Conservation (phyloP, 495 filamentous ascomycete genomes). For the Penicillium turbatum region DNA sequence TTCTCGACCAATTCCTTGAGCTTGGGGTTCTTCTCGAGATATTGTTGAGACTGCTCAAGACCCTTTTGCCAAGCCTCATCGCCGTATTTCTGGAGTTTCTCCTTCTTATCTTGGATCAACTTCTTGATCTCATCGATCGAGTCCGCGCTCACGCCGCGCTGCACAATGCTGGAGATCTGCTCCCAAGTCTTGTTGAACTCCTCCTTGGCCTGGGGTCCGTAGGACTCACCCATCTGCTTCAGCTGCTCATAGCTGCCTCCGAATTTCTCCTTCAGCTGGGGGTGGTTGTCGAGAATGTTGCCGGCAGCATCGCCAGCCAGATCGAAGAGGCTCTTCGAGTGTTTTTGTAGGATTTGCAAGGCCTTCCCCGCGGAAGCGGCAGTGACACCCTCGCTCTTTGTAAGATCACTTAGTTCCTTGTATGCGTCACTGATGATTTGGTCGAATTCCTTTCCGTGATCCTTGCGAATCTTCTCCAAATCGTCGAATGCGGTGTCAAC, state of each 20-base stretch:
- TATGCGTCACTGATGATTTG: slow-evolving; percentile 57
- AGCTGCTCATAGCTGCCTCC: slow-evolving; percentile 58
- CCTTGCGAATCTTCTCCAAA: slow-evolving; percentile 53
- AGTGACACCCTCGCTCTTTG: slow-evolving; percentile 44
- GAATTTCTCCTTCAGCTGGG: slow-evolving; percentile 60
- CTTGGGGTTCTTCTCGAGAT: slow-evolving; percentile 62
- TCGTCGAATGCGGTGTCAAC: slow-evolving; percentile 60
- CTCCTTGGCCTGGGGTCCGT: slow-evolving; percentile 66
- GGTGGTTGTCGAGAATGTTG: slow-evolving; percentile 61
- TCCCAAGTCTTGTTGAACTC: slow-evolving; percentile 62
- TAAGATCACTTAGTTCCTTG: slow-evolving; percentile 48
- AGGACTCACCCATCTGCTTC: slow-evolving; percentile 58
- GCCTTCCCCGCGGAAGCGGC: slow-evolving; percentile 47
- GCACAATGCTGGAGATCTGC: slow-evolving; percentile 52
- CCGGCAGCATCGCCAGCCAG: slow-evolving; percentile 52
- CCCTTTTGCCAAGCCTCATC: slow-evolving; percentile 63
- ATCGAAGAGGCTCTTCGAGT: slow-evolving; percentile 45
- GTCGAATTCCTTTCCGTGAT: slow-evolving; percentile 60
- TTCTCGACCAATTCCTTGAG: slow-evolving; percentile 60
- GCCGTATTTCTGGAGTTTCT: slow-evolving; percentile 56
- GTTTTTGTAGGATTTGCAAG: slow-evolving; percentile 51
- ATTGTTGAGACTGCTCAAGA: slow-evolving; percentile 55
- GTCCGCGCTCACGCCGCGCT: slow-evolving; percentile 46
- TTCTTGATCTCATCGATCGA: slow-evolving; percentile 51
- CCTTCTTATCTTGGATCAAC: slow-evolving; percentile 59